Evolutionary conservation across 345 rosid genomes (phyloP), one percentile per base, ranked within the genome.

Genomic region (Clausena lansium): DNA sequence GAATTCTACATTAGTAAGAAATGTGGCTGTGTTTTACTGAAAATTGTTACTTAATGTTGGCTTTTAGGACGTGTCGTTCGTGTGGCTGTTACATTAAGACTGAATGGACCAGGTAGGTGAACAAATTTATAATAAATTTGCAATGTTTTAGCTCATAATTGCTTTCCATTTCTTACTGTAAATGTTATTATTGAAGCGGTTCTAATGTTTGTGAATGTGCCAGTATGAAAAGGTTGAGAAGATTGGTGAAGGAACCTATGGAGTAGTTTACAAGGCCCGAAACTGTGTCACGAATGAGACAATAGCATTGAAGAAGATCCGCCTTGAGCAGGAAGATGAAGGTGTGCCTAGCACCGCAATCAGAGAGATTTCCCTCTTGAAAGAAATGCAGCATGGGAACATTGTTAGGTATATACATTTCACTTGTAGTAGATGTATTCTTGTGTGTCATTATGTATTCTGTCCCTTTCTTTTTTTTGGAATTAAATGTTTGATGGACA

Each of bases 261-360:
- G 99, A 32, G 99, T 96, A 65, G 99, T 96, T 60, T 96, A 96
- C 76, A 96, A 96, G 88, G 99, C 99, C 72, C 89, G 96, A 14
- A 97, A 96, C 71, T 97, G 97, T 35, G 35, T 81, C 73, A 94
- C 97, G 73, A 94, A 96, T 79, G 97, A 91, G 82, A 96, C 98
- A 0, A 94, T 96, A 36, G 99, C 99, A 67, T 82, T 96, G 91
- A 96, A 96, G 90, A 94, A 96, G 91, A 96, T 96, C 66, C 92
- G 99, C 30, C 77, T 96, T 75, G 98, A 96, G 90, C 98, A 96
- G 86, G 99, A 96, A 83, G 99, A 96, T 75, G 99, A 96, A 83
- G 99, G 99, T 67, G 99, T 96, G 3, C 99, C 99, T 13, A 96
- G 99, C 88, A 96, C 99, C 11, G 98, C 99, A 3, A 96, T 96